phyloP scores from a whole-genome alignment of 2,329 filamentous ascomycete genomes.

The Gnomoniopsis sp. region DNA sequence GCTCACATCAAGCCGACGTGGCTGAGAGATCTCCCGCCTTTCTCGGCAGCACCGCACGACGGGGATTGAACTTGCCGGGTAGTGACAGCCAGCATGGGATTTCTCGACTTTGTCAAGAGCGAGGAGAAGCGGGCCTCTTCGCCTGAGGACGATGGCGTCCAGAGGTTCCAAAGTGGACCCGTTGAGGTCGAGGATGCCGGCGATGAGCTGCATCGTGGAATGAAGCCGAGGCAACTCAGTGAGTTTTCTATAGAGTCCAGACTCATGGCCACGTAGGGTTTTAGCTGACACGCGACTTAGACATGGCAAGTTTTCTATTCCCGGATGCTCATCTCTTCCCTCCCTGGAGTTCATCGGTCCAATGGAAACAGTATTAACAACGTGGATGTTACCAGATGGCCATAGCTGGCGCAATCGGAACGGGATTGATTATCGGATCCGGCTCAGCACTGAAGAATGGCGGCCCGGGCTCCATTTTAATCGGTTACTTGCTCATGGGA shows the following conservation, averaged over 20 bases:
- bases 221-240: conserved; percentile 17
- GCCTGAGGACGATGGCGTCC: conserved; percentile 5
- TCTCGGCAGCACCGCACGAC: neutral
- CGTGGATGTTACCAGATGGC: neutral
- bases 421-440: conserved; percentile 48
- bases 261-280: neutral
- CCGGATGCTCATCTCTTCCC: neutral
- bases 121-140: conserved; percentile 14
- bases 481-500: conserved; percentile 37
- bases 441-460: conserved; percentile 45
- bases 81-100: conserved; percentile 3
- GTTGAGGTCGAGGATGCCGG: conserved; percentile 6
- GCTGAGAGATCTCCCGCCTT: too few relatives aligned
- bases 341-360: neutral
- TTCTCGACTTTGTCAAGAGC: conserved; percentile 11
- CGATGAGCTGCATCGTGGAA: conserved; percentile 14
- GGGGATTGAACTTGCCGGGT: neutral
- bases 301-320: conserved; percentile 9
- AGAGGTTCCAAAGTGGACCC: neutral
- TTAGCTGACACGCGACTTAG: conserved; percentile 1
- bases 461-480: conserved; percentile 38
- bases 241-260: neutral
- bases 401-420: conserved; percentile 20
- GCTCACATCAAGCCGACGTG: too few relatives aligned
- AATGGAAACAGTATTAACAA: neutral